A percentile compares a stretch with the other conserved stretches of the same genome.
These are phyloP conservation scores for Erysimum cheiri DNA, from an alignment of 441 rosid species.

Conservation along the genomic window DNA sequence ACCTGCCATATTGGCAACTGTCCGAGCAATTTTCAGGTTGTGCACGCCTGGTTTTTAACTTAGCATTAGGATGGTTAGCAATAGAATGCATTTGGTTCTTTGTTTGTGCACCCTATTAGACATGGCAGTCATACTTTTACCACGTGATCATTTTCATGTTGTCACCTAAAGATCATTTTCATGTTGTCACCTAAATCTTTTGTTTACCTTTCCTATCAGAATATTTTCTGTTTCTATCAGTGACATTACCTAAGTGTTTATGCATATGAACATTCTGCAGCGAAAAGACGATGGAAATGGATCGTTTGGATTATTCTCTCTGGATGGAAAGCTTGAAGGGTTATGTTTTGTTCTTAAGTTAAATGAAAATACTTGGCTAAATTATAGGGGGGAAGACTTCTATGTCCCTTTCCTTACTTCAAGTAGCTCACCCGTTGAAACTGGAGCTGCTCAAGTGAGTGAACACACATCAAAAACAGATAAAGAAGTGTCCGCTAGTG, in stretches of 20 bases:
- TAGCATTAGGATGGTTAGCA: slow-evolving; percentile 15
- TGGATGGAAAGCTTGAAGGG: slow-evolving; percentile 67
- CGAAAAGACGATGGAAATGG: slow-evolving; percentile 66
- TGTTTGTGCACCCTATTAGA: background rate
- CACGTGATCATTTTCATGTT: too few species aligned
- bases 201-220: background rate
- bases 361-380: slow-evolving; percentile 74
- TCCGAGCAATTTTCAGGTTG: slow-evolving; percentile 12
- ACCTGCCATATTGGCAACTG: background rate
- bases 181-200: slow-evolving; percentile 5
- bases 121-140: background rate
- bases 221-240: background rate
- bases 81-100: background rate
- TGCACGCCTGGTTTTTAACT: background rate
- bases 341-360: slow-evolving; percentile 89
- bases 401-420: slow-evolving; percentile 69
- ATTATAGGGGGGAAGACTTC: slow-evolving; percentile 74
- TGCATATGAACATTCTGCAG: slow-evolving; percentile 55
- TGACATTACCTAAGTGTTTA: slow-evolving; percentile 20
- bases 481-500: slow-evolving; percentile 52
- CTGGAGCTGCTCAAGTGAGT: slow-evolving; percentile 47
- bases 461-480: slow-evolving; percentile 46
- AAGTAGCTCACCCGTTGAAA: slow-evolving; percentile 47
- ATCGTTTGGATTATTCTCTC: slow-evolving; percentile 63
- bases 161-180: slow-evolving; percentile 26